phyloP scores from a whole-genome alignment of 345 rosid genomes.

The Streptanthus diversifolius region DNA sequence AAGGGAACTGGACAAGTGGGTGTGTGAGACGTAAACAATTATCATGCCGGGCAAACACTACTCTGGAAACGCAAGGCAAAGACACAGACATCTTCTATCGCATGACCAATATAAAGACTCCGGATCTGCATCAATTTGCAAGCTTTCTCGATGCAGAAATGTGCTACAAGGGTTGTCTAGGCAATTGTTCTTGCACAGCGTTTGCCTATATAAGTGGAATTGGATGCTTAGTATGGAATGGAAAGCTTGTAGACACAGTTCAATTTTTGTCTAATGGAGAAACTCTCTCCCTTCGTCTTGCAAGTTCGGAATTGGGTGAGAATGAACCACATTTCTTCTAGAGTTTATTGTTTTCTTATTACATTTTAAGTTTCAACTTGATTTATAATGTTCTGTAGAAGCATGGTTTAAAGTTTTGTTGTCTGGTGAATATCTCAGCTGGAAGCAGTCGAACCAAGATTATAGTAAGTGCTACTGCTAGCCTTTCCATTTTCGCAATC shows the following conservation, averaged over 20 bases:
- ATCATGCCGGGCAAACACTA: slow-evolving; percentile 16
- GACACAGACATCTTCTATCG: slow-evolving; percentile 23
- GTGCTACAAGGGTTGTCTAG: slow-evolving; percentile 26
- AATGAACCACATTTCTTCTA: slow-evolving; percentile 4
- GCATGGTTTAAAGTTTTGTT: background rate
- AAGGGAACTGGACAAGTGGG: slow-evolving; percentile 29
- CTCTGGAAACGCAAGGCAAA: slow-evolving; percentile 2
- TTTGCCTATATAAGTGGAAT: slow-evolving; percentile 31
- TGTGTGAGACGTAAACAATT: slow-evolving; percentile 25
- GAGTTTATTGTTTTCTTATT: background rate
- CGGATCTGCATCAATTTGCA: slow-evolving; percentile 28
- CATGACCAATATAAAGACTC: slow-evolving; percentile 26
- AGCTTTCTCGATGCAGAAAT: slow-evolving; percentile 22
- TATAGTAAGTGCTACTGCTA: background rate
- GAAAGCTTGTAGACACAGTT: slow-evolving; percentile 22
- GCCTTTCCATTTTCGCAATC: slow-evolving; percentile 15
- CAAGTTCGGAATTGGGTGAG: slow-evolving; percentile 29
- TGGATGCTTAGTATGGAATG: slow-evolving; percentile 33
- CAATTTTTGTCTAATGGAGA: slow-evolving; percentile 26
- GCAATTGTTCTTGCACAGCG: slow-evolving; percentile 34
- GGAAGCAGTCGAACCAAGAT: slow-evolving; percentile 19
- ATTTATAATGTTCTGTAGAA: background rate
- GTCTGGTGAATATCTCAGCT: slow-evolving; percentile 6
- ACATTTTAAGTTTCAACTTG: background rate
- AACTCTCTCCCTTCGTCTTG: slow-evolving; percentile 18